Conservation (phyloP, 1,284 basidiomycete genomes). For the Fistulina hepatica region DNA sequence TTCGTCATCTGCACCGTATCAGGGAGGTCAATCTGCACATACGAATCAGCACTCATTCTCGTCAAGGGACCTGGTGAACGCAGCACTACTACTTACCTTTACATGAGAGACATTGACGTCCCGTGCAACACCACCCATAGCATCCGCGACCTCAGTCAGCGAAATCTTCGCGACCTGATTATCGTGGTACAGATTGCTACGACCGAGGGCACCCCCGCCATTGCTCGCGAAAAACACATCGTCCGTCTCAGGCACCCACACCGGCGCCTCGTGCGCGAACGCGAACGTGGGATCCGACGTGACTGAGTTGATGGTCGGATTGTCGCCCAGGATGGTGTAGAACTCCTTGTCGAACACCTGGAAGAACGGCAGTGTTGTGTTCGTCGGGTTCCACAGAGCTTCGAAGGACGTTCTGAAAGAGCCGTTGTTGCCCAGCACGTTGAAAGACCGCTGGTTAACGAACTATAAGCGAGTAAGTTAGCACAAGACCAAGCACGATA, state of each 20-base stretch:
- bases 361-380: slow-evolving; percentile 12
- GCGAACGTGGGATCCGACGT: slow-evolving; percentile 15
- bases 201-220: slow-evolving; percentile 31
- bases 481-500: not conserved
- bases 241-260: slow-evolving; percentile 8
- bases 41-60: slow-evolving; percentile 3
- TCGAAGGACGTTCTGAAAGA: slow-evolving; percentile 28
- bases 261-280: slow-evolving; percentile 15
- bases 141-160: slow-evolving; percentile 33
- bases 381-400: slow-evolving; percentile 30
- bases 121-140: slow-evolving; percentile 24
- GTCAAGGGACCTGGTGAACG: too few relatives aligned
- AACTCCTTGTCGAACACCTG: slow-evolving; percentile 13
- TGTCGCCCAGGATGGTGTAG: slow-evolving; percentile 10
- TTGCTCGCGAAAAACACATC: slow-evolving; percentile 34
- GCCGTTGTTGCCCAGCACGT: slow-evolving; percentile 26
- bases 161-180: slow-evolving; percentile 36
- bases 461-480: slow-evolving; percentile 21
- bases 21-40: slow-evolving; percentile 36
- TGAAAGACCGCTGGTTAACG: slow-evolving; percentile 31
- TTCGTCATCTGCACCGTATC: slow-evolving; percentile 56
- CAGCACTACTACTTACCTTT: slow-evolving; percentile 40
- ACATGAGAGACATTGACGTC: slow-evolving; percentile 45
- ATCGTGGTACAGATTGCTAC: slow-evolving; percentile 34
- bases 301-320: slow-evolving; percentile 12